These are phyloP conservation scores for Paramarasmius palmivorus DNA, from an alignment of 1,284 basidiomycete genomes.

Conservation along the genomic window DNA sequence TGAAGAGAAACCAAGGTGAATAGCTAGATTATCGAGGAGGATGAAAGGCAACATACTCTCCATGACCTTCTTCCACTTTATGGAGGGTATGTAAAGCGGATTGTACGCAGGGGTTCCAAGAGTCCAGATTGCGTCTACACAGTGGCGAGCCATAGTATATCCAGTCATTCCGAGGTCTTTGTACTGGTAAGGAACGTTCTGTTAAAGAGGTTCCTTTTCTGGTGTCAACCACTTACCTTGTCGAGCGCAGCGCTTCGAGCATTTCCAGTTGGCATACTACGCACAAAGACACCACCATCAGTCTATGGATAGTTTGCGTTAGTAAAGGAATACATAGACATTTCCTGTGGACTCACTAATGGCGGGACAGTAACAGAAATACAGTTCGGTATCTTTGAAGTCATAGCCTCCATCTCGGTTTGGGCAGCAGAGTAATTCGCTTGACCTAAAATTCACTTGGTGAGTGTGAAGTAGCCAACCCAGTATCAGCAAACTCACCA, in stretches of 20 bases:
- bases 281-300: constrained; percentile 1
- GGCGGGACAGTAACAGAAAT: not conserved
- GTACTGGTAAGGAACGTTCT: not conserved
- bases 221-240: not conserved
- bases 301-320: not conserved
- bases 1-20: not conserved
- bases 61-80: not conserved
- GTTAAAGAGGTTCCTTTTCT: too few species aligned
- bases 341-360: not conserved
- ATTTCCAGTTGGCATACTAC: constrained; percentile 4
- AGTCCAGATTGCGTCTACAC: constrained; percentile 4
- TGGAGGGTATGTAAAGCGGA: constrained; percentile 1
- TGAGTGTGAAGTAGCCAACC: too few species aligned
- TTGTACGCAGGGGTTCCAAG: not conserved
- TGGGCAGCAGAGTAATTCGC: not conserved
- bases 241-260: constrained; percentile 1
- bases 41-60: not conserved
- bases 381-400: constrained; percentile 1
- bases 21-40: not conserved
- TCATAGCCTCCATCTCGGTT: constrained; percentile 5
- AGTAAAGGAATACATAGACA: too few species aligned
- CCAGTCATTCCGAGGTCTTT: constrained; percentile 2
- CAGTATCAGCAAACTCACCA: not conserved
- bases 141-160: not conserved
- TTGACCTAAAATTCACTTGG: not conserved